These are phyloP conservation scores for Echria macrotheca DNA, from an alignment of 495 filamentous ascomycete species.

Conservation along the genomic window DNA sequence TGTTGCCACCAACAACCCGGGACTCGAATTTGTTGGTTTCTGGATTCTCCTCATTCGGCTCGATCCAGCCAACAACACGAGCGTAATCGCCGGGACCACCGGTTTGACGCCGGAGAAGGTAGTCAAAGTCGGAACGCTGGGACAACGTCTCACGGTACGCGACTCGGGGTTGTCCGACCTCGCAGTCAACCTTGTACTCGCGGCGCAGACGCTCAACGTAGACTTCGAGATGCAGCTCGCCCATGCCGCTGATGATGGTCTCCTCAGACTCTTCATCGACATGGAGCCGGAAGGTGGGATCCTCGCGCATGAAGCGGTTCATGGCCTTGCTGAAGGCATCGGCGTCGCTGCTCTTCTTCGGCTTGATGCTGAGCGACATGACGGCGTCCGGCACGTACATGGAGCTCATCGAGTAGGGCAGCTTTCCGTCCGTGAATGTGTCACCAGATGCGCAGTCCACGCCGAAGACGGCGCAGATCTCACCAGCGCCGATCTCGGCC, in stretches of 20 bases:
- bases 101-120: constrained; percentile 90
- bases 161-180: constrained; percentile 94
- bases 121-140: constrained; percentile 74
- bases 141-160: constrained; percentile 95
- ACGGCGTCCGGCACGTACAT: constrained; percentile 99
- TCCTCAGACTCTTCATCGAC: constrained; percentile 87
- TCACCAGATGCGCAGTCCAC: constrained; percentile 98
- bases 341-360: constrained; percentile 87
- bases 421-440: constrained; percentile 89
- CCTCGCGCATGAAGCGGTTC: constrained; percentile 97
- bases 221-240: constrained; percentile 93
- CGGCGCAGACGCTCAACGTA: constrained; percentile 98
- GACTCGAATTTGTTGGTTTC: constrained; percentile 81
- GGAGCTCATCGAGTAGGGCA: constrained; percentile 95
- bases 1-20: constrained; percentile 80
- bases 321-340: constrained; percentile 98
- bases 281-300: constrained; percentile 93
- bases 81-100: constrained; percentile 96
- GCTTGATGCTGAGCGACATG: constrained; percentile 95
- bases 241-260: constrained; percentile 98
- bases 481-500: constrained; percentile 82
- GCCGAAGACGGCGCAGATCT: constrained; percentile 98
- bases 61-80: constrained; percentile 87
- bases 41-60: constrained; percentile 64
- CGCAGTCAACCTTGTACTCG: constrained; percentile 93